These are phyloP conservation scores for Eremomyces bilateralis DNA, from an alignment of 495 filamentous ascomycete genomes.

Conservation along the genomic window DNA sequence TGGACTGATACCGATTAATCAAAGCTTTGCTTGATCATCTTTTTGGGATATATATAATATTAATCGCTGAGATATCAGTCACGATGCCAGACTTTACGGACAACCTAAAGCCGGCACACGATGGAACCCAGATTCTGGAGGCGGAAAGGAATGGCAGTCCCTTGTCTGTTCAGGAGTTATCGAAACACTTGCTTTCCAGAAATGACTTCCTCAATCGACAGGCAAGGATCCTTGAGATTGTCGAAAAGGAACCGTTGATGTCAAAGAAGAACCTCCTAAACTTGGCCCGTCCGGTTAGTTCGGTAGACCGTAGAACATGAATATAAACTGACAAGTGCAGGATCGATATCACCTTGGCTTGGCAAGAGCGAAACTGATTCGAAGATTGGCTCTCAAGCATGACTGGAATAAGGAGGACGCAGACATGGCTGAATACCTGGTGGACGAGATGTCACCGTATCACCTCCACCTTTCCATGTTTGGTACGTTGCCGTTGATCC, in stretches of 20 bases:
- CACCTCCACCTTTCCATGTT: constrained; percentile 21
- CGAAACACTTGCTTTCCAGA: constrained; percentile 20
- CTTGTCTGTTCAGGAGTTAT: constrained; percentile 19
- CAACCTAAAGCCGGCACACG: constrained; percentile 21
- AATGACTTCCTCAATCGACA: constrained; percentile 25
- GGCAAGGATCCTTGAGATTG: constrained; percentile 18
- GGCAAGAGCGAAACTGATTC: constrained; percentile 25
- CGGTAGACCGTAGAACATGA: not conserved
- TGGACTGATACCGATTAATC: too few species aligned
- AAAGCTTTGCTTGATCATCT: too few species aligned
- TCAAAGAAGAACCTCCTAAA: constrained; percentile 24
- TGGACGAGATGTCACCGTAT: constrained; percentile 26
- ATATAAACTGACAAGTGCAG: not conserved
- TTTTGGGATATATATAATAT: too few species aligned
- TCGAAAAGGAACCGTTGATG: constrained; percentile 21
- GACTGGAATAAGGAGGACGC: constrained; percentile 23
- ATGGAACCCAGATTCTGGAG: constrained; percentile 20
- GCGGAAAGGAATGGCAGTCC: constrained; percentile 20
- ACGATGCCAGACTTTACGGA: constrained; percentile 27
- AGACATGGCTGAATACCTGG: constrained; percentile 25
- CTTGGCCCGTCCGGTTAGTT: constrained; percentile 18
- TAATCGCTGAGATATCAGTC: not conserved
- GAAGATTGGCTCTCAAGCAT: constrained; percentile 20
- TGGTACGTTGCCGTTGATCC: constrained; percentile 4
- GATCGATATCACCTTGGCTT: constrained; percentile 26